Conservation (phyloP, 345 rosid genomes). For the Arabis hirsuta region DNA sequence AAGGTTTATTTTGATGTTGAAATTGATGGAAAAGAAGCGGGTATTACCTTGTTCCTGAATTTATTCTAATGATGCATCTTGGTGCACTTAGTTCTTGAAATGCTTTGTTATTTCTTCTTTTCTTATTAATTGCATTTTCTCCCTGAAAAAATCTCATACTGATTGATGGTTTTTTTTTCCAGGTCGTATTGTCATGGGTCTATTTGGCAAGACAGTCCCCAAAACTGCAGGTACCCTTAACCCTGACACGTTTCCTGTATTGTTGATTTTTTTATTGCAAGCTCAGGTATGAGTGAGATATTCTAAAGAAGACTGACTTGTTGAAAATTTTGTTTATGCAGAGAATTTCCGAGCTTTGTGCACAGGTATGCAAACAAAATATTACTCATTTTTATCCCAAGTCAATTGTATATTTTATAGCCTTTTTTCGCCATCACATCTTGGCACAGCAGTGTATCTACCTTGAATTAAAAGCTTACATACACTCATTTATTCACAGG, state of each 20-base stretch:
- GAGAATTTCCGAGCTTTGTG: slow-evolving; percentile 97
- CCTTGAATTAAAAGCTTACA: slow-evolving; percentile 19
- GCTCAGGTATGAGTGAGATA: slow-evolving; percentile 4
- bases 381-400: background rate
- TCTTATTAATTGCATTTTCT: background rate
- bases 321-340: slow-evolving; percentile 42
- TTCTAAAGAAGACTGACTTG: slow-evolving; percentile 11
- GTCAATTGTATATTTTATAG: background rate
- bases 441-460: background rate
- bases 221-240: slow-evolving; percentile 75
- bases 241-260: background rate
- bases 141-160: background rate
- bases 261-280: background rate
- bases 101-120: slow-evolving; percentile 2
- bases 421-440: background rate
- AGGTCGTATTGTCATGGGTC: slow-evolving; percentile 94
- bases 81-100: background rate
- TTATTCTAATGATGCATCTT: slow-evolving; percentile 12
- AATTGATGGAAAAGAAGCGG: slow-evolving; percentile 91
- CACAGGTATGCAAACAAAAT: slow-evolving; percentile 59
- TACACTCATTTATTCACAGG: slow-evolving; percentile 48
- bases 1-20: slow-evolving; percentile 94
- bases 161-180: slow-evolving; percentile 6
- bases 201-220: slow-evolving; percentile 92
- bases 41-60: slow-evolving; percentile 48